phyloP scores from a whole-genome alignment of 306 rosid genomes.

The Cucurbita pepo region DNA sequence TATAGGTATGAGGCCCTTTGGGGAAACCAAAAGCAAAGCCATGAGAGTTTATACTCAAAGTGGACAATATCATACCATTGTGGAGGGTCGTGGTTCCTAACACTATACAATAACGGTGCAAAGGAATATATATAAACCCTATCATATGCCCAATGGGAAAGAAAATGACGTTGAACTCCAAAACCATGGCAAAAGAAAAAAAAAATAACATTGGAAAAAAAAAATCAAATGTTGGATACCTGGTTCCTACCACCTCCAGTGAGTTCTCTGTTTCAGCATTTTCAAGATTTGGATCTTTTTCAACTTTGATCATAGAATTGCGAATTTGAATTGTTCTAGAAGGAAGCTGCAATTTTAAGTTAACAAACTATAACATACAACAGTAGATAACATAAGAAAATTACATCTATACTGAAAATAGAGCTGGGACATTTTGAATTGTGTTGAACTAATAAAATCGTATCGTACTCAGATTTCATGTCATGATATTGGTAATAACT shows the following conservation, averaged over 20 bases:
- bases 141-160: background rate
- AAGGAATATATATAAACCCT: too few species aligned
- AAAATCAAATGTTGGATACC: constrained; percentile 22
- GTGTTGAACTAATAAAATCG: background rate
- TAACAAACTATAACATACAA: background rate
- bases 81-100: too few species aligned
- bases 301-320: constrained; percentile 56
- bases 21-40: too few species aligned
- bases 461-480: background rate
- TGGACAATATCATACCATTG: too few species aligned
- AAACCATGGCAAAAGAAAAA: background rate
- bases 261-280: constrained; percentile 31
- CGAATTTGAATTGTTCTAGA: constrained; percentile 49
- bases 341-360: constrained; percentile 40
- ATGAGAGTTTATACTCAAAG: too few species aligned
- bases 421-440: background rate
- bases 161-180: background rate
- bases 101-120: too few species aligned
- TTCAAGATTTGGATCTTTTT: constrained; percentile 11
- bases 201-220: background rate
- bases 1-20: too few species aligned
- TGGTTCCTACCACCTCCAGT: constrained; percentile 56
- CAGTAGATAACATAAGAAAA: background rate
- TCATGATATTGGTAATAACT: background rate
- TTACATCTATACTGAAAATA: background rate